Percentiles rank a stretch among this genome's conserved stretches.
These are phyloP conservation scores for Catenaria anguillulae DNA, from an alignment of 371 early-diverging fungal species.

Conservation along the genomic window DNA sequence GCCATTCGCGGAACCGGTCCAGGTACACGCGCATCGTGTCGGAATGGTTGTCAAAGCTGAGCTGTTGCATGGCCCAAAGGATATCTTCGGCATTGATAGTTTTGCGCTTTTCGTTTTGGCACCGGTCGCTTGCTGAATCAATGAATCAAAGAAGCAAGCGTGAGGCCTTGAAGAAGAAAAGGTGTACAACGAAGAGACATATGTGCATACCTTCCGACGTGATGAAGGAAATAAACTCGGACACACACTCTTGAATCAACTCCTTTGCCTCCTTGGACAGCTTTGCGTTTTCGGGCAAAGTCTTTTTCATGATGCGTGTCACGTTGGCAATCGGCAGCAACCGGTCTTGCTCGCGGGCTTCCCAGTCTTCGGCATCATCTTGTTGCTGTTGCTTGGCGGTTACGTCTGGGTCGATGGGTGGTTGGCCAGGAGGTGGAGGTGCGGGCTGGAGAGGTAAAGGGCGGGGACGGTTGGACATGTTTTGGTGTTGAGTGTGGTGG, in stretches of 20 bases:
- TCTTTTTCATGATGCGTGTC: slow-evolving; percentile 96
- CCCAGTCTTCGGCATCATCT: slow-evolving; percentile 30
- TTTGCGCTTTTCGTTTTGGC: slow-evolving; percentile 91
- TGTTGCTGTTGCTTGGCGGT: not conserved
- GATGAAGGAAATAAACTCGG: slow-evolving; percentile 98
- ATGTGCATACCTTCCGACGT: slow-evolving; percentile 69
- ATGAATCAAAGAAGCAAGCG: too few species aligned
- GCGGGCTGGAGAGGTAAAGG: too few species aligned
- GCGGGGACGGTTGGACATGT: too few species aligned
- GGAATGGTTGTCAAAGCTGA: slow-evolving; percentile 96
- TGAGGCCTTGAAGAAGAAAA: too few species aligned
- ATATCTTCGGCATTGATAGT: slow-evolving; percentile 99
- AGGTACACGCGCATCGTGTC: too few species aligned
- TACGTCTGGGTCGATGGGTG: too few species aligned
- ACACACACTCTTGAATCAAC: slow-evolving; percentile 96
- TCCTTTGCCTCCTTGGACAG: slow-evolving; percentile 99
- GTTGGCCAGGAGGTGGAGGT: too few species aligned
- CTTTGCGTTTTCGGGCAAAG: slow-evolving; percentile 95
- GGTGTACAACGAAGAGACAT: not conserved
- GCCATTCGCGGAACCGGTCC: too few species aligned
- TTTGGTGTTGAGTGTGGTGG: too few species aligned
- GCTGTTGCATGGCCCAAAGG: slow-evolving; percentile 95
- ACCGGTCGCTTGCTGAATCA: slow-evolving; percentile 72
- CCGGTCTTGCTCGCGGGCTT: slow-evolving; percentile 89
- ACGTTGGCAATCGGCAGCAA: slow-evolving; percentile 92